Base-by-base conservation (phyloP, 23 red algal species). In the Gracilaria caudata region DNA sequence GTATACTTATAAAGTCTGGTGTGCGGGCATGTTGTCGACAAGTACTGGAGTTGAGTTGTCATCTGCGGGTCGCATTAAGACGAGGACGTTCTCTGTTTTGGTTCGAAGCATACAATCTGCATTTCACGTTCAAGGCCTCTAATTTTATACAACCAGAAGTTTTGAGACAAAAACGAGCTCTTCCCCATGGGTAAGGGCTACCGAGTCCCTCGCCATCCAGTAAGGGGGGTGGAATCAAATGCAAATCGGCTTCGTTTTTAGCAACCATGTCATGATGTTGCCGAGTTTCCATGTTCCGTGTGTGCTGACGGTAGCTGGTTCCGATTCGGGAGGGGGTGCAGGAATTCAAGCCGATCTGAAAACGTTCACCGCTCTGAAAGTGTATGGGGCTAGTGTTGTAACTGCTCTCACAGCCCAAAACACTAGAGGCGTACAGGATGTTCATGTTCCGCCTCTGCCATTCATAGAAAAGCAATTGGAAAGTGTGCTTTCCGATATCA, bases 361-460 rank as follows among this genome's bases (percentile, higher is more conserved):
- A 45, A 95, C 97, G 0, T 91, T 99, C 78, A 85, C 71, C 20
- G 93, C 97, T n/a, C 79, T 82, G 23, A 89, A 88, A 29, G 97
- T 99, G 0, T 99, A 99, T 33, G 97, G 93, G 38, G 92, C 91
- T 21, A 90, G 78, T 17, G 97, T 83, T 37, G 82, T 99, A 75
- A 99, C 97, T n/a, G 93, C 97, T 5, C 61, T 99, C 13, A 99
- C 97, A 20, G 97, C 97, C 38, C 97, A 99, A 66, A 99, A 99
- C 61, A 99, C 97, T 1, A 23, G 9, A 40, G 97, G 93, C 29
- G 94, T 96, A 28, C 97, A 95, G 29, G 72, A 73, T 30, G 72
- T 99, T 23, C 81, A 92, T 44, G 66, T 79, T 11, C 88, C 94
- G 25, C 81, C 86, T 13, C 14, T 85, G 19, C 23, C 19, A 2